These are phyloP conservation scores for Colletotrichum neosansevieriae DNA, from an alignment of 2,329 filamentous ascomycete genomes.

Conservation along the genomic window DNA sequence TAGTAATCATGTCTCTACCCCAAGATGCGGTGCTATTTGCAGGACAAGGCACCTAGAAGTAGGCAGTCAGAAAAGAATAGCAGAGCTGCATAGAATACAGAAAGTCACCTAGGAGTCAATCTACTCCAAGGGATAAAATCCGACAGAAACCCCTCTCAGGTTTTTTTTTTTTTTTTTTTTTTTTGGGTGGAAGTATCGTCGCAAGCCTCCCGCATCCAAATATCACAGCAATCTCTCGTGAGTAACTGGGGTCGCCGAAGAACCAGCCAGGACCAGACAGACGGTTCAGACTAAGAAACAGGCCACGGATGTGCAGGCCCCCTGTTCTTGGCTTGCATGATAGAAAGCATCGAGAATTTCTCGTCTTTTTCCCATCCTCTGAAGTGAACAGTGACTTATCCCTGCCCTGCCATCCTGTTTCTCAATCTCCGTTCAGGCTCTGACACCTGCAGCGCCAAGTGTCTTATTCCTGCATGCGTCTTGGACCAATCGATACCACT, in stretches of 20 bases:
- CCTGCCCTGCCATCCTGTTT: not conserved
- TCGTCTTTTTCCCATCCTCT: not conserved
- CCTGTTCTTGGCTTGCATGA: conserved; percentile 23
- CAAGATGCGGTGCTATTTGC: no score
- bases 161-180: no score
- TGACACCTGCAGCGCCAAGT: conserved; percentile 5
- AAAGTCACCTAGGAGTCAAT: no score
- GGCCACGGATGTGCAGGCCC: not conserved
- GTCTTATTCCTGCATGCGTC: not conserved
- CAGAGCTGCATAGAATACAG: no score
- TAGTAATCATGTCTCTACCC: no score
- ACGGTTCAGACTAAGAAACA: not conserved
- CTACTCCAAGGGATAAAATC: no score
- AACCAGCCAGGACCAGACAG: not conserved
- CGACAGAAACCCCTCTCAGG: no score
- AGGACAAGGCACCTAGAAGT: no score
- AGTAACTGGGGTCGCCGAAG: conserved; percentile 2
- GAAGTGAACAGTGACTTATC: not conserved
- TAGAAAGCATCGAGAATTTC: conserved; percentile 8
- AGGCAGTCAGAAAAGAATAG: no score
- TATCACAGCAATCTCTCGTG: no score
- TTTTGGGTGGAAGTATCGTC: no score
- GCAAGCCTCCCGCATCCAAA: no score
- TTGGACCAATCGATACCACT: not conserved
- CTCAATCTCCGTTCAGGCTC: not conserved